Conservation (phyloP, 78 protist genomes). For the Guillardia theta region DNA sequence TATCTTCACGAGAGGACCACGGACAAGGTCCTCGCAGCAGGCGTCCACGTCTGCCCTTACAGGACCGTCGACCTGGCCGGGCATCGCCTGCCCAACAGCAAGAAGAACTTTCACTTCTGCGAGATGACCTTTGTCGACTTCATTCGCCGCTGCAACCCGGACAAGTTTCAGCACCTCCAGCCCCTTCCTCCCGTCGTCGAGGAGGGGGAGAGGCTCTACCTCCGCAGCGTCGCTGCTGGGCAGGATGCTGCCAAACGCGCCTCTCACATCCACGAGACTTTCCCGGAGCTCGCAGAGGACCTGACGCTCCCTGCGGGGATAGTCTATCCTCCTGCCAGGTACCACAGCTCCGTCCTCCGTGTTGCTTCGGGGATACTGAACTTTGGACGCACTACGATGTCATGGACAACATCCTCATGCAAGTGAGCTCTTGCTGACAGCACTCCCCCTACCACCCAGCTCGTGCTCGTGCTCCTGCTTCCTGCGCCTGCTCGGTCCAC, state of each 20-base stretch:
- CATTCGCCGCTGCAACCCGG: background rate
- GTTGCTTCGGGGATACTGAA: slow-evolving; percentile 43
- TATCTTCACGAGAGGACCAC: background rate
- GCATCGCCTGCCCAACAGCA: slow-evolving; percentile 10
- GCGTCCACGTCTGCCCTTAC: slow-evolving; percentile 40
- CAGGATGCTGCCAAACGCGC: background rate
- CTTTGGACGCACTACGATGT: slow-evolving; percentile 49
- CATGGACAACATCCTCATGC: slow-evolving; percentile 46
- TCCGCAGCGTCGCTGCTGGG: background rate
- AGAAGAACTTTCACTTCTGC: slow-evolving; percentile 11
- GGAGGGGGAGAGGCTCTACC: background rate
- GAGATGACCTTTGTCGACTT: slow-evolving; percentile 38
- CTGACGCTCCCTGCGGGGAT: background rate
- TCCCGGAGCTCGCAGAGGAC: background rate
- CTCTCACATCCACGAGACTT: background rate
- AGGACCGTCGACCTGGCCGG: slow-evolving; percentile 33
- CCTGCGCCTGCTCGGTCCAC: background rate
- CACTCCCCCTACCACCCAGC: background rate
- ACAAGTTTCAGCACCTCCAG: background rate
- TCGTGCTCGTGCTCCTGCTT: background rate
- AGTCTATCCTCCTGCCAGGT: background rate
- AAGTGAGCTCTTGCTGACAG: background rate
- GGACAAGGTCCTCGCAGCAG: background rate
- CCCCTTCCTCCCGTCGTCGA: background rate
- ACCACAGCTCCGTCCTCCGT: slow-evolving; percentile 19